phyloP scores from a whole-genome alignment of 1,284 basidiomycete species.

The Coniferiporia weirii region DNA sequence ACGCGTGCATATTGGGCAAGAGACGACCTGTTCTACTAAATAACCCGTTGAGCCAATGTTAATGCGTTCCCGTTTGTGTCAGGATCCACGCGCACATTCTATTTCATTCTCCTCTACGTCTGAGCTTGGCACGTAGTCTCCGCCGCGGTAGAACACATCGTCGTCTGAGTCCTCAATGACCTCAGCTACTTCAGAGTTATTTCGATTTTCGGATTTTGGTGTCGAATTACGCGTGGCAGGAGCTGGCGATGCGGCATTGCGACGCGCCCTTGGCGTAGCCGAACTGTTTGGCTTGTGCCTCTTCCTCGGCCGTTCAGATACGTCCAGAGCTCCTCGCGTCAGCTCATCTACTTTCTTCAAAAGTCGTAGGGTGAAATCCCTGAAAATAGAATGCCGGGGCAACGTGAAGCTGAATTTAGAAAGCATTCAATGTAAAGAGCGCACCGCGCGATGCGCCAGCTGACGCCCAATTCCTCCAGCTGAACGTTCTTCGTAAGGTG shows the following conservation, averaged over 20 bases:
- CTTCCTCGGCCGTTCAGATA: constrained; percentile 6
- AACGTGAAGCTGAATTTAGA: background rate
- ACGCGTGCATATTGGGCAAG: constrained; percentile 54
- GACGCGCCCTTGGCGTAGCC: background rate
- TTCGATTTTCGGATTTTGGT: background rate
- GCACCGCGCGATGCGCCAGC: constrained; percentile 63
- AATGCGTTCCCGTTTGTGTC: background rate
- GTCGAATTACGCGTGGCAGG: background rate
- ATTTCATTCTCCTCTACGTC: constrained; percentile 16
- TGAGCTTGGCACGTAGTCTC: constrained; percentile 14
- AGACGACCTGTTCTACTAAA: constrained; percentile 31
- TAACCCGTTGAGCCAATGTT: constrained; percentile 11
- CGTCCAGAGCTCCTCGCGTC: background rate
- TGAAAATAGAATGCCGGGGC: constrained; percentile 21
- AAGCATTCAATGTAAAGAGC: constrained; percentile 18
- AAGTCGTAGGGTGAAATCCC: constrained; percentile 35
- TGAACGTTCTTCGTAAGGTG: constrained; percentile 54
- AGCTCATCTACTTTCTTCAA: constrained; percentile 6
- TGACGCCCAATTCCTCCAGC: constrained; percentile 54
- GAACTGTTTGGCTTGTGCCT: background rate
- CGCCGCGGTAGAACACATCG: background rate
- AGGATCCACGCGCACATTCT: background rate
- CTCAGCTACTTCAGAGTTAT: background rate
- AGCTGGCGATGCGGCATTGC: background rate
- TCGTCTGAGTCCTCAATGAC: constrained; percentile 10